These are phyloP conservation scores for Heritiera fomes DNA, from an alignment of 345 rosid species.

Conservation along the genomic window DNA sequence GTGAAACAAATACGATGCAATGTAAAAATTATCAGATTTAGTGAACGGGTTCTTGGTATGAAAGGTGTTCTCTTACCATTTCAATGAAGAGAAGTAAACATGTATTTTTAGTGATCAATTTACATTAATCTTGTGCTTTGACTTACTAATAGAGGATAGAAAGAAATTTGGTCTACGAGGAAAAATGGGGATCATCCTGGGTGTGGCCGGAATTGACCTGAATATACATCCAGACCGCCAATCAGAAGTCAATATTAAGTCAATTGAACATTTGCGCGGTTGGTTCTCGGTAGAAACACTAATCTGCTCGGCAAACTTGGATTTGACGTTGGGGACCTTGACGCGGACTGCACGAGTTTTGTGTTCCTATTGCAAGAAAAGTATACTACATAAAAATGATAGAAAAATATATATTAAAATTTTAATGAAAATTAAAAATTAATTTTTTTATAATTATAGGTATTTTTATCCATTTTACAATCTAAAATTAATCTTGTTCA, in stretches of 20 bases:
- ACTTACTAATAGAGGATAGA: not conserved
- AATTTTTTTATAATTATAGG: no score
- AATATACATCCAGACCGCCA: not conserved
- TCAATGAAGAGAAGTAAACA: not conserved
- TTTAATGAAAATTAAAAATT: no score
- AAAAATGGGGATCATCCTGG: not conserved
- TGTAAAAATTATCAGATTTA: no score
- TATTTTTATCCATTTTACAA: no score
- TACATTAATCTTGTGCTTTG: not conserved
- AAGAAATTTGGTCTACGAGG: not conserved
- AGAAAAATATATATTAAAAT: no score
- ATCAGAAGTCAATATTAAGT: constrained; percentile 9
- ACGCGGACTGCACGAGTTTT: not conserved
- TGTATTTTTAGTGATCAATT: not conserved
- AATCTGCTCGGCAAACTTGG: not conserved
- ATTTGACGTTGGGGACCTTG: not conserved
- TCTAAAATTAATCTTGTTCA: no score
- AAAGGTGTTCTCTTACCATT: not conserved
- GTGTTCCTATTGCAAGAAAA: not conserved
- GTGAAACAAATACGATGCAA: no score
- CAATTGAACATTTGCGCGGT: not conserved
- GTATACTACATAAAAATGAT: no score
- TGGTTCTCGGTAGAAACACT: not conserved
- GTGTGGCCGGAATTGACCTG: constrained; percentile 7
- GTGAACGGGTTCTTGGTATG: not conserved